Percentiles rank a stretch among this genome's conserved stretches.
phyloP scores from a whole-genome alignment of 2,329 filamentous ascomycete genomes.

The Fusarium clavum region DNA sequence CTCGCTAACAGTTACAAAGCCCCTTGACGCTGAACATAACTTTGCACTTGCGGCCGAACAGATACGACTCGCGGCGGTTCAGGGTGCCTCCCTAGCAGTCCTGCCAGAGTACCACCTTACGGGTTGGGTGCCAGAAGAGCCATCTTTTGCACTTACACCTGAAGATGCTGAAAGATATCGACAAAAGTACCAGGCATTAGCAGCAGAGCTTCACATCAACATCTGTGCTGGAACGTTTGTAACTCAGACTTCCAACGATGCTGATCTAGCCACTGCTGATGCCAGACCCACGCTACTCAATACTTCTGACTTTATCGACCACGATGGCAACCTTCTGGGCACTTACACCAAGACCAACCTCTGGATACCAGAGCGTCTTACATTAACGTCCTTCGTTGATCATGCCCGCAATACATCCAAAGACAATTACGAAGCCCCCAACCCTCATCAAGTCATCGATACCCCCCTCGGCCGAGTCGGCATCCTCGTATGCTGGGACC shows the following conservation, averaged over 20 bases:
- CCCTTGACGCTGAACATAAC: constrained; percentile 39
- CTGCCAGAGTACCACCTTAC: constrained; percentile 81
- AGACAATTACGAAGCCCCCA: constrained; percentile 49
- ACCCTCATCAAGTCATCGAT: constrained; percentile 64
- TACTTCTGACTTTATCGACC: constrained; percentile 78
- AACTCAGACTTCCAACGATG: constrained; percentile 16
- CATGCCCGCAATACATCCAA: constrained; percentile 55
- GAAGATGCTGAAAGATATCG: constrained; percentile 67
- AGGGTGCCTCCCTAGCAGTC: constrained; percentile 63
- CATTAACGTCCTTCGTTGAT: constrained; percentile 55
- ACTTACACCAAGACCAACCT: constrained; percentile 82
- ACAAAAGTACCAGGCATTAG: constrained; percentile 69
- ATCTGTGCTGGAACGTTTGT: constrained; percentile 85
- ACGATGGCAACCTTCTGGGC: constrained; percentile 68
- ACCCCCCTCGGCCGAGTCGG: constrained; percentile 70
- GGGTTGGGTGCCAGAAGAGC: constrained; percentile 74
- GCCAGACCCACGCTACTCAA: constrained; percentile 63
- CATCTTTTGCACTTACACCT: constrained; percentile 65
- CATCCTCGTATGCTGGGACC: constrained; percentile 80
- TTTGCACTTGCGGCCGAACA: constrained; percentile 32
- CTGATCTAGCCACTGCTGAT: constrained; percentile 57
- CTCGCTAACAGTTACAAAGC: constrained; percentile 21
- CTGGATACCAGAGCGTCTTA: constrained; percentile 75
- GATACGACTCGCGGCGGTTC: constrained; percentile 28
- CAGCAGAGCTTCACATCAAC: constrained; percentile 72